phyloP scores from a whole-genome alignment of 73 alveolate species.

The Paramecium bursaria region DNA sequence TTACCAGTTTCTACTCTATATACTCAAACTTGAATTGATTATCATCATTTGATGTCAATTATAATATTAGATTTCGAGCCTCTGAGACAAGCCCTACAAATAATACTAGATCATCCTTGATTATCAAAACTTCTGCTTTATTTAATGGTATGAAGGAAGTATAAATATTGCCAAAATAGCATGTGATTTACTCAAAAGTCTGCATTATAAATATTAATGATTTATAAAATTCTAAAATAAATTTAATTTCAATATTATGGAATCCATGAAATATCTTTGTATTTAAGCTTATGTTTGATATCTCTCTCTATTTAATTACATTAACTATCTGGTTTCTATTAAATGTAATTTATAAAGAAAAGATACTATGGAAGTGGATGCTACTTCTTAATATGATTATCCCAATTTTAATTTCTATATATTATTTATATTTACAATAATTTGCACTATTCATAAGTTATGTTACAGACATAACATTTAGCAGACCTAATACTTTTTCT shows the following conservation, averaged over 20 bases:
- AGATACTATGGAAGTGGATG: constrained; percentile 9
- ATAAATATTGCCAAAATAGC: constrained; percentile 8
- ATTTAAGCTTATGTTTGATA: neutral
- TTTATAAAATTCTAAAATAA: no score
- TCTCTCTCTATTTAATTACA: constrained; percentile 39
- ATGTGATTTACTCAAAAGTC: no score
- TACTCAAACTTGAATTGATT: neutral
- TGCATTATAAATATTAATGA: no score
- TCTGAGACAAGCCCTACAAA: neutral
- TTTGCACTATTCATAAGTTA: constrained; percentile 18
- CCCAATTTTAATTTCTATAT: constrained; percentile 44
- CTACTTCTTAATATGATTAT: constrained; percentile 6
- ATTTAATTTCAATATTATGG: neutral
- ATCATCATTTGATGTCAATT: neutral
- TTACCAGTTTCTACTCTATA: neutral
- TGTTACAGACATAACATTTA: constrained; percentile 16
- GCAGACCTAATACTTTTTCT: constrained; percentile 2
- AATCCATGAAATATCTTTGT: constrained; percentile 42
- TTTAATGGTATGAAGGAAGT: neutral
- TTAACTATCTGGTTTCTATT: neutral
- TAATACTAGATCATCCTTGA: neutral
- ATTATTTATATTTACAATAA: neutral
- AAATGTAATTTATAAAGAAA: neutral
- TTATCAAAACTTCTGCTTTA: neutral
- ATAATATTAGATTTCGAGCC: neutral